Percentiles rank a stretch among this genome's conserved stretches.
Evolutionary conservation across 2,329 filamentous ascomycete genomes (phyloP).

Genomic region (Penicillium sp.): DNA sequence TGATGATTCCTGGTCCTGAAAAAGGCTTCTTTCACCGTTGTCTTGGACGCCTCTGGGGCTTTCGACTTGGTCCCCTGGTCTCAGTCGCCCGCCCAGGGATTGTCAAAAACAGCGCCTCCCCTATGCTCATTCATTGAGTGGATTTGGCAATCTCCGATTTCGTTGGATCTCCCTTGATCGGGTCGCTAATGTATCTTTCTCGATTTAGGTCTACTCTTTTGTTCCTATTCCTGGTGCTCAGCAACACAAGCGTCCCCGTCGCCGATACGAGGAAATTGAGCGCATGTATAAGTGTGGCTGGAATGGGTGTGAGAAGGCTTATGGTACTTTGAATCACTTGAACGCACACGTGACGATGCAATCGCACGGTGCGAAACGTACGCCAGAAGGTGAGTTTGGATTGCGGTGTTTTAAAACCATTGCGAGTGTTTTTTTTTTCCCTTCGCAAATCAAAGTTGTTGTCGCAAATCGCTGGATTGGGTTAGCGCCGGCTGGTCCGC

Average conservation of each 20-base stretch:
- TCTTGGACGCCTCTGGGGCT: constrained; percentile 29
- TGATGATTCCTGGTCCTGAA: constrained; percentile 34
- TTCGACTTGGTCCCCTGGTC: constrained; percentile 4
- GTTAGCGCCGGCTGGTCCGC: constrained; percentile 39
- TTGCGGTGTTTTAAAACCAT: neutral
- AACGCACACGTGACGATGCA: constrained; percentile 99
- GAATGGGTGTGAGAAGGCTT: constrained; percentile 98
- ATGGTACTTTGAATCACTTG: constrained; percentile 93
- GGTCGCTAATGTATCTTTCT: constrained; percentile 19
- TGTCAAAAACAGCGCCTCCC: constrained; percentile 26
- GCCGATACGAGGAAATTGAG: constrained; percentile 97
- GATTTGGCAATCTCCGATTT: constrained; percentile 1
- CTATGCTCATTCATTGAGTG: constrained; percentile 1
- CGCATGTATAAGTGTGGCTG: constrained; percentile 99
- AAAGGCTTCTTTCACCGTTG: constrained; percentile 30
- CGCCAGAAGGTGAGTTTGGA: constrained; percentile 80
- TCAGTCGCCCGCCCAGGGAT: constrained; percentile 13
- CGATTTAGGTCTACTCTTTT: constrained; percentile 83
- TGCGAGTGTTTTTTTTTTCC: constrained; percentile 5
- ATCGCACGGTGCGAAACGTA: constrained; percentile 89
- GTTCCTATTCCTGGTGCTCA: constrained; percentile 95
- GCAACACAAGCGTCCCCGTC: constrained; percentile 91
- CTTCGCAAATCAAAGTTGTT: constrained; percentile 22
- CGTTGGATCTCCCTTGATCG: neutral
- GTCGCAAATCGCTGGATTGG: constrained; percentile 40